Conservation (phyloP, 306 rosid species). For the Oemleria cerasiformis region DNA sequence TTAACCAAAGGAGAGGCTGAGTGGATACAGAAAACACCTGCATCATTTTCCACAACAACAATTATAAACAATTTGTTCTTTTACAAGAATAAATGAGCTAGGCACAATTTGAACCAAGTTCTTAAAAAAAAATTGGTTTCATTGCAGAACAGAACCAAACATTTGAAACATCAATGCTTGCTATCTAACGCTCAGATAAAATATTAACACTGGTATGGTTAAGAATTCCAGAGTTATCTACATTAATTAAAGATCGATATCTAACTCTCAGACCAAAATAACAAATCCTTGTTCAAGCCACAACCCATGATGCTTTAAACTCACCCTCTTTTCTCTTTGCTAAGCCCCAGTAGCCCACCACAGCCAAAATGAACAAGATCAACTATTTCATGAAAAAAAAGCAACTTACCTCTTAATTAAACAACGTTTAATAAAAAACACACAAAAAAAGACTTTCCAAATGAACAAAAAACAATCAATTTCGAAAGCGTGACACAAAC, state of each 20-base stretch:
- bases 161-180: background rate
- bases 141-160: background rate
- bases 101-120: background rate
- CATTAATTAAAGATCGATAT: background rate
- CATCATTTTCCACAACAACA: background rate
- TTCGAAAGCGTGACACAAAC: background rate
- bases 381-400: background rate
- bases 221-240: background rate
- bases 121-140: background rate
- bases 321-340: background rate
- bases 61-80: background rate
- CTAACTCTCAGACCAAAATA: background rate
- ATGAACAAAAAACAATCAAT: background rate
- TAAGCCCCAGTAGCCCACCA: background rate
- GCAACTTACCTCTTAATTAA: background rate
- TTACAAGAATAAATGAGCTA: background rate
- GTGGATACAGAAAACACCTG: background rate
- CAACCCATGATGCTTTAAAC: background rate
- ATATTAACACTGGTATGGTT: background rate
- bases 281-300: background rate
- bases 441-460: background rate
- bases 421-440: background rate
- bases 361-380: background rate
- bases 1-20: background rate
- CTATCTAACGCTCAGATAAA: background rate